A percentile compares a stretch with the other conserved stretches of the same genome.
Evolutionary conservation across 768 basidiomycete genomes (phyloP).

Genomic region (Lentinula detonsa): DNA sequence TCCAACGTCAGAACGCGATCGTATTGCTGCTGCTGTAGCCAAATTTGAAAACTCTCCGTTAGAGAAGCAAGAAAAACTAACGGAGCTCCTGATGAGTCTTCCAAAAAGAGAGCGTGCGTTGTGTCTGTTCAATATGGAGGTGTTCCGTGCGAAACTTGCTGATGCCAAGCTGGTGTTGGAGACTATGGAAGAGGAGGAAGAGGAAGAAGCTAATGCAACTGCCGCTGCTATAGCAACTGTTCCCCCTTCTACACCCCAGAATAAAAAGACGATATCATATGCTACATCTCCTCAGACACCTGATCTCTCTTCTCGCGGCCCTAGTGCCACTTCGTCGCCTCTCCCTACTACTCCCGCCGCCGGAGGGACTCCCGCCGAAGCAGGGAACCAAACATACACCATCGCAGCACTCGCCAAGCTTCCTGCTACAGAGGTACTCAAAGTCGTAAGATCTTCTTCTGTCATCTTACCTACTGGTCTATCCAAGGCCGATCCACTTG

Average conservation of each 20-base stretch:
- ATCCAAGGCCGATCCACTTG: conserved; percentile 64
- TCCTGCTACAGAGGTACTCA: conserved; percentile 71
- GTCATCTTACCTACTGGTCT: conserved; percentile 45
- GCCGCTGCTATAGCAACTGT: conserved; percentile 22
- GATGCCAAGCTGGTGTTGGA: conserved; percentile 83
- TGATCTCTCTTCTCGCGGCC: conserved; percentile 67
- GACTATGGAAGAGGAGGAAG: conserved; percentile 55
- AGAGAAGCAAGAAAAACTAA: conserved; percentile 54
- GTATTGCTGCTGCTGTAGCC: conserved; percentile 61
- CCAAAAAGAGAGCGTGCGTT: conserved; percentile 86
- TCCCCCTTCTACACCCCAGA: conserved; percentile 53
- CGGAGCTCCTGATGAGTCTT: conserved; percentile 78
- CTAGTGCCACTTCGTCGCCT: conserved; percentile 69
- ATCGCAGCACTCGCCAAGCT: conserved; percentile 66
- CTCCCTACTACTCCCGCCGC: conserved; percentile 51
- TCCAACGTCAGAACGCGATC: conserved; percentile 64
- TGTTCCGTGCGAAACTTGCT: conserved; percentile 67
- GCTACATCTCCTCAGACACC: conserved; percentile 64
- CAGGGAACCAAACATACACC: conserved; percentile 51
- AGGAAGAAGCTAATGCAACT: conserved; percentile 14
- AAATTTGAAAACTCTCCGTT: conserved; percentile 45
- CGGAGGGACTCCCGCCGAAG: conserved; percentile 64
- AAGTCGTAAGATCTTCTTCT: conserved; percentile 48
- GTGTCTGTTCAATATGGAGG: conserved; percentile 85
- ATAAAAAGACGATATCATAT: conserved; percentile 39